Evolutionary conservation across 23 red algal species (phyloP).

Genomic region (Agarophyton chilense): DNA sequence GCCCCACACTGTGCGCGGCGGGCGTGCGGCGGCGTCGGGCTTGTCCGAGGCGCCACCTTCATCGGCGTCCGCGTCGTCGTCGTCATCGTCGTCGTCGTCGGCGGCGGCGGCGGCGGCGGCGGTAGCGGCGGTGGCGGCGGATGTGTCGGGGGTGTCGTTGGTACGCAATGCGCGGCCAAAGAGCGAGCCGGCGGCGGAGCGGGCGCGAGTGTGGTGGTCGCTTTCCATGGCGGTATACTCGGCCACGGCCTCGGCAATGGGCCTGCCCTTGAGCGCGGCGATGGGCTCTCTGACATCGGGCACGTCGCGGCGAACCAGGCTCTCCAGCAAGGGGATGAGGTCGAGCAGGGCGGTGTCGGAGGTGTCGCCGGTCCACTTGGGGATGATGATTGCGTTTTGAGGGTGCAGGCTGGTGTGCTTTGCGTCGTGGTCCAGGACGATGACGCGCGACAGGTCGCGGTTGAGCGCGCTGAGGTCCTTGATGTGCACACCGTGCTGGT

Average conservation of each 20-base stretch:
- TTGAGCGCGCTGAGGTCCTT: slow-evolving; percentile 87
- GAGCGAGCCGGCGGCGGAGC: not conserved
- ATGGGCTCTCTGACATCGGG: slow-evolving; percentile 83
- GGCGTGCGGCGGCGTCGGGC: no score
- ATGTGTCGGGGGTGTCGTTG: no score
- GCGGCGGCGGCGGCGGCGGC: not conserved
- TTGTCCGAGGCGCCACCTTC: no score
- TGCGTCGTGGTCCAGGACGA: slow-evolving; percentile 69
- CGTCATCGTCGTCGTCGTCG: not conserved
- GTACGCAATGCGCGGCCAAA: not conserved
- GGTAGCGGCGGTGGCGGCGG: no score
- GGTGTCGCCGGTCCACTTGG: slow-evolving; percentile 69
- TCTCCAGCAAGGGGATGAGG: slow-evolving; percentile 88
- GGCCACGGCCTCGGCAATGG: slow-evolving; percentile 23
- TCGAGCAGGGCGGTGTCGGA: slow-evolving; percentile 82
- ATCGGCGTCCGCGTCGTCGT: not conserved
- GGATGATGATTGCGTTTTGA: slow-evolving; percentile 79
- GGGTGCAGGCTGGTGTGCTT: slow-evolving; percentile 73
- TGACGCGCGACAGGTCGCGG: slow-evolving; percentile 78
- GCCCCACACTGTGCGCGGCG: not conserved
- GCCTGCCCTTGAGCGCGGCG: not conserved
- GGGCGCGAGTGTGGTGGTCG: not conserved
- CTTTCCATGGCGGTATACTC: slow-evolving; percentile 58
- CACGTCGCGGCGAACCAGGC: slow-evolving; percentile 78
- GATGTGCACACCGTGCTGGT: slow-evolving; percentile 79